A percentile compares a stretch with the other conserved stretches of the same genome.
These are phyloP conservation scores for Ilex paraguariensis DNA, from an alignment of 305 asterid species.

Conservation along the genomic window DNA sequence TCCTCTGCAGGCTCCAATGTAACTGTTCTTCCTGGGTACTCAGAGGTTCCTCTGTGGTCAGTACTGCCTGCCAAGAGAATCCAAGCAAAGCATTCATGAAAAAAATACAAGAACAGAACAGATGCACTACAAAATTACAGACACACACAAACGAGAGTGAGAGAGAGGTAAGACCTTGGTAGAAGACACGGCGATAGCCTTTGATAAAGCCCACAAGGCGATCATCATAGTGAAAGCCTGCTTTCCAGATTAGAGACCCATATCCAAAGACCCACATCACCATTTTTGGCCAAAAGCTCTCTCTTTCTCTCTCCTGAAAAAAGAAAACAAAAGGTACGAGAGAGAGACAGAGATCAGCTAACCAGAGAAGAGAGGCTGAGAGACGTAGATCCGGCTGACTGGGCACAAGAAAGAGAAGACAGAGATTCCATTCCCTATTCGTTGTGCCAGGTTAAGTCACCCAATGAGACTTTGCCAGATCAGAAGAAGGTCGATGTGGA, in stretches of 20 bases:
- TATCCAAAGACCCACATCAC: conserved; percentile 98
- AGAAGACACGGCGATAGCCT: conserved; percentile 86
- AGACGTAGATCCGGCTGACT: no score
- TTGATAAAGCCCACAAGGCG: conserved; percentile 83
- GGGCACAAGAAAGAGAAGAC: no score
- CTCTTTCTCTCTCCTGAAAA: no score
- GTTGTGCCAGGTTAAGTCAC: no score
- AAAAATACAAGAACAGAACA: neutral
- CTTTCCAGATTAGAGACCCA: conserved; percentile 95
- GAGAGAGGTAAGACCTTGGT: conserved; percentile 52
- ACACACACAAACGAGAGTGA: neutral
- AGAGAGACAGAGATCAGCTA: no score
- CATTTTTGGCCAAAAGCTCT: conserved; percentile 25
- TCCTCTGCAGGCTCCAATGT: conserved; percentile 87
- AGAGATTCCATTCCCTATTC: no score
- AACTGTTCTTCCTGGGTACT: conserved; percentile 90
- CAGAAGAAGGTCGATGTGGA: no score
- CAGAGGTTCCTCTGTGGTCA: conserved; percentile 95
- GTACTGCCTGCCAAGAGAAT: conserved; percentile 65
- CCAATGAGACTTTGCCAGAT: no score
- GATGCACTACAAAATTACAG: no score
- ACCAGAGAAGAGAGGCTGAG: no score
- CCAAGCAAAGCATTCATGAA: neutral
- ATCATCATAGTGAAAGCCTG: conserved; percentile 75
- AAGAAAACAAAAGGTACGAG: no score